A percentile compares a stretch with the other conserved stretches of the same genome.
Evolutionary conservation across 208 protist species (phyloP).

Genomic region (Crithidia expoeki): DNA sequence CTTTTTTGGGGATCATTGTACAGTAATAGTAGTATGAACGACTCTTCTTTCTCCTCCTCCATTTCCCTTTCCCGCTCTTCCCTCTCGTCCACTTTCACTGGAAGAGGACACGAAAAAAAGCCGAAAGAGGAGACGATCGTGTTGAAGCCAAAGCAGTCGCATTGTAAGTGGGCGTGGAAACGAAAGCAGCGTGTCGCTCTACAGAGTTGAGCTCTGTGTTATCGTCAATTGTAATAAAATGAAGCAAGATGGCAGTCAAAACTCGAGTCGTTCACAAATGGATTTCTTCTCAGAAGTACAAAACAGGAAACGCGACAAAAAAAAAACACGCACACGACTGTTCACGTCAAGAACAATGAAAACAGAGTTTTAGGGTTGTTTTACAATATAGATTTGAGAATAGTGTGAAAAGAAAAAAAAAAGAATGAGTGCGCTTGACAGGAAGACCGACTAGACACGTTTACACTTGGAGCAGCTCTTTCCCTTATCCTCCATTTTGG

Average conservation of each 20-base stretch:
- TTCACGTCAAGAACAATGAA: neutral
- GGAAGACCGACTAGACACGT: too few relatives aligned
- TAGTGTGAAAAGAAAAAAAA: neutral
- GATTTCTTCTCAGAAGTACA: neutral
- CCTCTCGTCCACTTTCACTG: too few relatives aligned
- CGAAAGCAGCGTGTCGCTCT: neutral
- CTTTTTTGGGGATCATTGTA: neutral
- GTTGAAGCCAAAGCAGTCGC: slow-evolving; percentile 16
- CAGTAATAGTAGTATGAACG: too few relatives aligned
- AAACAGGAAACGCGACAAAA: slow-evolving; percentile 6
- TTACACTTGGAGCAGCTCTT: too few relatives aligned
- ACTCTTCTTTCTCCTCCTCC: too few relatives aligned
- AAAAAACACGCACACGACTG: slow-evolving; percentile 4
- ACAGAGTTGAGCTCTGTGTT: neutral
- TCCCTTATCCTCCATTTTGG: too few relatives aligned
- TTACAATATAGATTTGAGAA: slow-evolving; percentile 12
- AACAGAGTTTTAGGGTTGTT: neutral
- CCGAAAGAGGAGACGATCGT: neutral
- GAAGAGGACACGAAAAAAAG: slow-evolving; percentile 13
- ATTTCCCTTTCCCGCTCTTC: too few relatives aligned
- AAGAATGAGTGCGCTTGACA: neutral
- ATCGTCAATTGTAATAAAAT: neutral
- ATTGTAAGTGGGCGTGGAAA: neutral
- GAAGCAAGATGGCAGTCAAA: slow-evolving; percentile 6
- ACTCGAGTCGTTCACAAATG: slow-evolving; percentile 10